Evolutionary conservation across 2,329 filamentous ascomycete genomes (phyloP).

Genomic region (Cercospora zeae-maydis): DNA sequence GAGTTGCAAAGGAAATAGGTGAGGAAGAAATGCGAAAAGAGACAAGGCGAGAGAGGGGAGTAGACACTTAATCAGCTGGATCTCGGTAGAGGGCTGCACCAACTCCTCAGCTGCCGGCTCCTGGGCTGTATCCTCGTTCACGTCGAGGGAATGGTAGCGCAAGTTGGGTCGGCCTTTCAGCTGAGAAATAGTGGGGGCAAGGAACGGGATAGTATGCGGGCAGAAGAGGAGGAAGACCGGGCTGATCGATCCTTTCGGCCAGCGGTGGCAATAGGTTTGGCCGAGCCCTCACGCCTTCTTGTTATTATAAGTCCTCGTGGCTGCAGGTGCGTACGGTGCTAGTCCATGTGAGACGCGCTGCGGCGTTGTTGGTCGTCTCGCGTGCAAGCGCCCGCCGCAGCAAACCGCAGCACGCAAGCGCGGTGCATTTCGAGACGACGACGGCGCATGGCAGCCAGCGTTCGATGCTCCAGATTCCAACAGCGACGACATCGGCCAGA

Average conservation of each 20-base stretch:
- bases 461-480: not conserved
- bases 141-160: not conserved
- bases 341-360: conserved; percentile 7
- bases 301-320: not conserved
- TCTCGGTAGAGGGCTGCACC: conserved; percentile 7
- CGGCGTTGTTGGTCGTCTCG: not conserved
- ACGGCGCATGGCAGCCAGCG: not conserved
- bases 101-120: conserved; percentile 10
- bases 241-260: conserved; percentile 1
- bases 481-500: conserved; percentile 7
- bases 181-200: not conserved
- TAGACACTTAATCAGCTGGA: conserved; percentile 10
- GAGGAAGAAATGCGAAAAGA: not conserved
- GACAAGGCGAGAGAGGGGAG: not conserved
- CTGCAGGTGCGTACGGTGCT: not conserved
- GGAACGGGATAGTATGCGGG: not conserved
- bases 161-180: not conserved
- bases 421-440: not conserved
- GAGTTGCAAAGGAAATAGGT: not conserved
- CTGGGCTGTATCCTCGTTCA: not conserved
- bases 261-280: not conserved
- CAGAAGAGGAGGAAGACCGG: not conserved
- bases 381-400: conserved; percentile 8
- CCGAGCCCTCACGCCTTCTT: not conserved
- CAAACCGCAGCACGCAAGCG: conserved; percentile 10